Conservation (phyloP, 2,329 filamentous ascomycete species). For the Calonectria hawksworthii region DNA sequence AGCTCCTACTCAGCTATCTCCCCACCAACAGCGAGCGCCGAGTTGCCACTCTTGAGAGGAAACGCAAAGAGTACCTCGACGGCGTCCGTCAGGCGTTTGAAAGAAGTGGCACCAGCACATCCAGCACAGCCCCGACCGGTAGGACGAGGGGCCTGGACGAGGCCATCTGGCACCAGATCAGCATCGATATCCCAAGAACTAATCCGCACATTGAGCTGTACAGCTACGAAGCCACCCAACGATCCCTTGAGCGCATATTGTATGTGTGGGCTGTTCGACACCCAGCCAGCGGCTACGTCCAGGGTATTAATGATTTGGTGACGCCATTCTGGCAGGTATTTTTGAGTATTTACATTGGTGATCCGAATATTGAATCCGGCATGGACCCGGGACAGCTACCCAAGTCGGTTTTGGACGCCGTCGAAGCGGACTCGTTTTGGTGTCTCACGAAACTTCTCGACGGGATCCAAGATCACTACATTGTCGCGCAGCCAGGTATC, state of each 20-base stretch:
- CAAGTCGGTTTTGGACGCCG: constrained; percentile 90
- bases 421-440: constrained; percentile 99
- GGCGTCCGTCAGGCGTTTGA: constrained; percentile 84
- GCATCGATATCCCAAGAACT: constrained; percentile 95
- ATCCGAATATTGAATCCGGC: constrained; percentile 89
- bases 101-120: constrained; percentile 71
- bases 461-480: constrained; percentile 99
- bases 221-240: constrained; percentile 94
- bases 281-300: constrained; percentile 96
- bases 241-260: constrained; percentile 92
- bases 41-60: constrained; percentile 90
- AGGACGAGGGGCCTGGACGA: constrained; percentile 84
- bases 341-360: constrained; percentile 93
- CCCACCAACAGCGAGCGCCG: constrained; percentile 96
- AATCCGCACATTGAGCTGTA: constrained; percentile 97
- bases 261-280: constrained; percentile 99
- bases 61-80: constrained; percentile 96
- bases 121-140: constrained; percentile 54
- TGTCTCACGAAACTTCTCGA: constrained; percentile 98
- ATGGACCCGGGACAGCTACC: constrained; percentile 98
- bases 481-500: constrained; percentile 96
- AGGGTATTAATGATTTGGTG: constrained; percentile 98
- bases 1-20: constrained; percentile 92
- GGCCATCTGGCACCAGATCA: constrained; percentile 99
- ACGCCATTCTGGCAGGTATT: constrained; percentile 99